Evolutionary conservation across 129 eudicot species (phyloP).

Genomic region (Pseudognaphalium luteoalbum): DNA sequence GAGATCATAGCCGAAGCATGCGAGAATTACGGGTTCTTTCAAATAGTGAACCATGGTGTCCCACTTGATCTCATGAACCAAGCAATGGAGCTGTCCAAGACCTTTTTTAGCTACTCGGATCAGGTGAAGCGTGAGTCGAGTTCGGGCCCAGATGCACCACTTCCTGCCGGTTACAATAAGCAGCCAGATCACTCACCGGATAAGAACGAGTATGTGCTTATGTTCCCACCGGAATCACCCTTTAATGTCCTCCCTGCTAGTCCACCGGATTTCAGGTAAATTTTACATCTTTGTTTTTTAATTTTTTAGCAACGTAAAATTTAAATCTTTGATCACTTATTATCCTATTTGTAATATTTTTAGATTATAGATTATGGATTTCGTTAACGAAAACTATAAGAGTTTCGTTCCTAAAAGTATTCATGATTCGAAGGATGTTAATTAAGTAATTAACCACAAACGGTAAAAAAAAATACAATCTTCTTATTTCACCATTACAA

Average conservation of each 20-base stretch:
- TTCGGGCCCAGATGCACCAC: constrained; percentile 33
- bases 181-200: constrained; percentile 46
- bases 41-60: constrained; percentile 59
- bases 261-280: constrained; percentile 43
- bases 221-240: constrained; percentile 38
- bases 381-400: too few relatives aligned
- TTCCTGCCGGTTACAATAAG: constrained; percentile 51
- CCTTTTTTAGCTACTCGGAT: constrained; percentile 36
- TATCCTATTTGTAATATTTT: not conserved
- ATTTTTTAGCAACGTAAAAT: too few relatives aligned
- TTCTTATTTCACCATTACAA: too few relatives aligned
- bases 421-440: too few relatives aligned
- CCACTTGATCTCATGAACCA: constrained; percentile 51
- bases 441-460: too few relatives aligned
- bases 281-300: not conserved
- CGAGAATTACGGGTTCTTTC: constrained; percentile 49
- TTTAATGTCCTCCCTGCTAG: constrained; percentile 42
- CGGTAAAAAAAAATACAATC: too few relatives aligned
- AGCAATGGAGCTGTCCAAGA: constrained; percentile 45
- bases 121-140: constrained; percentile 48
- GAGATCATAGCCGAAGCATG: constrained; percentile 44
- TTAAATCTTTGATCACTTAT: too few relatives aligned
- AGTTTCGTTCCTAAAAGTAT: too few relatives aligned
- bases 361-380: too few relatives aligned
- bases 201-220: constrained; percentile 45